A percentile compares a stretch with the other conserved stretches of the same genome.
These are phyloP conservation scores for Mycena latifolia DNA, from an alignment of 768 basidiomycete species.

Conservation along the genomic window DNA sequence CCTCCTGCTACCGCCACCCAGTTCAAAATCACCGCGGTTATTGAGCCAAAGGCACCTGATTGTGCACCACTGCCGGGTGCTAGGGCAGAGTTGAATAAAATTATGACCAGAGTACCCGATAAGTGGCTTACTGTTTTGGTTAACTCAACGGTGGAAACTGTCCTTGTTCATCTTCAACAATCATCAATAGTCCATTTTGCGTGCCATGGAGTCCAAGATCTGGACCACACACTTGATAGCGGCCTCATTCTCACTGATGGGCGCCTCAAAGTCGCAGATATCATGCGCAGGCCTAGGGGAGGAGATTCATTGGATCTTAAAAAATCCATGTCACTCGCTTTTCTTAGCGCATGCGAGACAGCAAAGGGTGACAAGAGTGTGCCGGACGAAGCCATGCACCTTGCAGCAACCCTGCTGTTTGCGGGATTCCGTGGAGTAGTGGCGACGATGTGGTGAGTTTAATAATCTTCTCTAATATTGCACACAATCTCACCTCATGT, in stretches of 20 bases:
- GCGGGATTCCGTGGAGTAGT: too few species aligned
- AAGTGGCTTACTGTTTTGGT: constrained; percentile 6
- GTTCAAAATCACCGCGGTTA: constrained; percentile 19
- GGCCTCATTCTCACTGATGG: constrained; percentile 40
- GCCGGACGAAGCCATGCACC: constrained; percentile 42
- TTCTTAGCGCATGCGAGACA: constrained; percentile 50
- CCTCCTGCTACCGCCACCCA: not conserved
- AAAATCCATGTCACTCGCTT: constrained; percentile 36
- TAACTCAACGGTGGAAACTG: not conserved
- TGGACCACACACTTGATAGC: constrained; percentile 32
- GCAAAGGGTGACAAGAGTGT: constrained; percentile 39
- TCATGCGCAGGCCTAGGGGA: constrained; percentile 33
- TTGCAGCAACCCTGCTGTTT: constrained; percentile 42
- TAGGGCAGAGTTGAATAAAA: constrained; percentile 1
- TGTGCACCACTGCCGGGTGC: constrained; percentile 9
- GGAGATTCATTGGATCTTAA: too few species aligned
- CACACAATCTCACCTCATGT: not conserved
- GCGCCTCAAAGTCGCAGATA: constrained; percentile 32
- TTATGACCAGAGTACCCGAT: not conserved
- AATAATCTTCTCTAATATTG: not conserved
- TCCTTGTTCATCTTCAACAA: constrained; percentile 10
- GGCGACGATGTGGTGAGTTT: constrained; percentile 39
- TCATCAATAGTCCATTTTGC: constrained; percentile 46
- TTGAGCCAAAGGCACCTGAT: constrained; percentile 12
- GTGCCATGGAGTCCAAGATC: constrained; percentile 46